These are phyloP conservation scores for Erodium moschatum DNA, from an alignment of 441 rosid genomes.

Conservation along the genomic window DNA sequence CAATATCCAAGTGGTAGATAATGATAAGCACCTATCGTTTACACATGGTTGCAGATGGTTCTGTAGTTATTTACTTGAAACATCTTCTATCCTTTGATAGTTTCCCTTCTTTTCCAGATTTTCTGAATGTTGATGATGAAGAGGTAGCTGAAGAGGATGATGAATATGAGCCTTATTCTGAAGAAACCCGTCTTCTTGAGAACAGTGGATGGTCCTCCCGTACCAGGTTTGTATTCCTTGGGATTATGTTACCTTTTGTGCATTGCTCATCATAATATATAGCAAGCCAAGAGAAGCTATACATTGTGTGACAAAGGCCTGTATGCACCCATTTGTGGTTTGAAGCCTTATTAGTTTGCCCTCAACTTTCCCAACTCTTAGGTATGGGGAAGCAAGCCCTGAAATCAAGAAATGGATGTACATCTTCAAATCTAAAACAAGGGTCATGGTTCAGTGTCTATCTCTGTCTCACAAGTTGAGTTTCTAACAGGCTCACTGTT, in stretches of 20 bases:
- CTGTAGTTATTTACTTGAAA: neutral
- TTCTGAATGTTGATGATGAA: constrained; percentile 83
- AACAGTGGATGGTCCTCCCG: constrained; percentile 99
- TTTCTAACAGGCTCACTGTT: too few species aligned
- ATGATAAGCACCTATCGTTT: neutral
- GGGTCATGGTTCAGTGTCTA: too few species aligned
- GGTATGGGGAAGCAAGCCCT: too few species aligned
- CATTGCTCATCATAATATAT: too few species aligned
- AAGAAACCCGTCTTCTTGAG: constrained; percentile 61
- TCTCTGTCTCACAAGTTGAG: too few species aligned
- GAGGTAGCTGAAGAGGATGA: constrained; percentile 62
- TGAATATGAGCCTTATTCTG: constrained; percentile 41
- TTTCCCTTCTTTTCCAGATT: constrained; percentile 39
- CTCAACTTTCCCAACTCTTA: neutral
- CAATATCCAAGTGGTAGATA: too few species aligned
- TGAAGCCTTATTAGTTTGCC: neutral
- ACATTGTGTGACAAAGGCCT: neutral
- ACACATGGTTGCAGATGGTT: neutral
- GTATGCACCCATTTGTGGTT: neutral
- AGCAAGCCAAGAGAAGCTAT: too few species aligned
- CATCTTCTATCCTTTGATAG: constrained; percentile 14
- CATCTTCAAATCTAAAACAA: too few species aligned
- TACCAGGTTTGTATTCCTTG: constrained; percentile 50
- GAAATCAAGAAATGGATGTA: too few species aligned
- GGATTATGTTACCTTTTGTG: too few species aligned